Base-by-base conservation (phyloP, 2,329 filamentous ascomycete genomes). In the Paraconiothyrium brasiliense region DNA sequence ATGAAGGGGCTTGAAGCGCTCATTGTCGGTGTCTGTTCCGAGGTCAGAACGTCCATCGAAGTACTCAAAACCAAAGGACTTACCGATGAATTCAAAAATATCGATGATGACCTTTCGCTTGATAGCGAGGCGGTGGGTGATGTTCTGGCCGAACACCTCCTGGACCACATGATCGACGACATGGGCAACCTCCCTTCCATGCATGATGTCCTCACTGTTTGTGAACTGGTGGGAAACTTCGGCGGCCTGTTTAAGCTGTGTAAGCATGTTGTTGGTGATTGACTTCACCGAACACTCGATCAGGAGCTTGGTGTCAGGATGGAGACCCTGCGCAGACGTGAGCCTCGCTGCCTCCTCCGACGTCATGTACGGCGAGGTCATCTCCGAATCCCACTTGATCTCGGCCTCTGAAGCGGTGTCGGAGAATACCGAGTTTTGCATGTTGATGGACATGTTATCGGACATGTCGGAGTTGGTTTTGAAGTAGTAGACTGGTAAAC, bases 91-190 rank as follows among this genome's bases (percentile, higher is more conserved):
- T 2, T 24, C 30, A 8, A 2, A 2, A 27, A 55, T 34, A 9
- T 55, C 52, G 8, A 55, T 27, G 10, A 46, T 35, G 52, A 55
- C 47, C 3, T n/a, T 47, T 3, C 20, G 52, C 14, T 30, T 14
- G 10, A 55, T 46, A 6, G 27, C 27, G 7, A 55, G 2, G 1
- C 1, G 4, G 30, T 41, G 35, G 16, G 14, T 16, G 8, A 39
- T 9, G 16, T 10, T 20, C 2, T n/a, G 14, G n/a, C 11, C 6
- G 37, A 22, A 35, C 37, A 30, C 35, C 2, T 27, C 3, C 5
- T 30, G 10, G 37, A 54, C 3, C 22, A 54, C 22, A 4, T 16
- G n/a, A 37, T 43, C 24, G 7, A 30, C 22, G 35, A 32, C 24
- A 11, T 32, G 24, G 27, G 35, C 10, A 6, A 9, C 1, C 5